phyloP scores from a whole-genome alignment of 768 basidiomycete species.

The Psilocybe azurescens region DNA sequence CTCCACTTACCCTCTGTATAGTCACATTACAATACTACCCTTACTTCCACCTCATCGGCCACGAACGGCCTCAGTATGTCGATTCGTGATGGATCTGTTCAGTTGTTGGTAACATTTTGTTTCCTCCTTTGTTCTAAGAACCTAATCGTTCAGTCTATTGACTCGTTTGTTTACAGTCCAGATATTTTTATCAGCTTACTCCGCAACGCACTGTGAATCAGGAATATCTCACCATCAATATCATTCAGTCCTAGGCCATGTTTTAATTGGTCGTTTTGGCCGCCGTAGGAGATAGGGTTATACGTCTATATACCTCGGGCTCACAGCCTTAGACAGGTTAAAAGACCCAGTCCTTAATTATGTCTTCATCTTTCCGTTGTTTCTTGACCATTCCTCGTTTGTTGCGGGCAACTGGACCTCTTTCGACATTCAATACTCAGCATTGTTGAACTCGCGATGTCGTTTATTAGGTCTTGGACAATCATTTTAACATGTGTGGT shows the following conservation, averaged over 20 bases:
- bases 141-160: neutral
- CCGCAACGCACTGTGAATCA: too few relatives aligned
- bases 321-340: too few relatives aligned
- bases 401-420: neutral
- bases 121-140: too few relatives aligned
- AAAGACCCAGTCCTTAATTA: too few relatives aligned
- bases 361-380: too few relatives aligned
- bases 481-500: slow-evolving; percentile 11
- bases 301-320: too few relatives aligned
- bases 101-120: neutral
- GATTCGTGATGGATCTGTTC: neutral
- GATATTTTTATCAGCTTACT: too few relatives aligned
- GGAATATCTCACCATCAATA: neutral
- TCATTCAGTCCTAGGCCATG: neutral
- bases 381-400: neutral
- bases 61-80: too few relatives aligned
- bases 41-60: too few relatives aligned
- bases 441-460: slow-evolving; percentile 4
- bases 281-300: neutral
- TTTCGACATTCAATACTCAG: neutral
- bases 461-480: slow-evolving; percentile 5
- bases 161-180: neutral
- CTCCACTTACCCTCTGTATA: too few relatives aligned
- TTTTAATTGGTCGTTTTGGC: neutral
- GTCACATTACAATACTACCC: too few relatives aligned